Evolutionary conservation across 164 flowering plant genomes (phyloP).

Genomic region (Stephania cephalantha): DNA sequence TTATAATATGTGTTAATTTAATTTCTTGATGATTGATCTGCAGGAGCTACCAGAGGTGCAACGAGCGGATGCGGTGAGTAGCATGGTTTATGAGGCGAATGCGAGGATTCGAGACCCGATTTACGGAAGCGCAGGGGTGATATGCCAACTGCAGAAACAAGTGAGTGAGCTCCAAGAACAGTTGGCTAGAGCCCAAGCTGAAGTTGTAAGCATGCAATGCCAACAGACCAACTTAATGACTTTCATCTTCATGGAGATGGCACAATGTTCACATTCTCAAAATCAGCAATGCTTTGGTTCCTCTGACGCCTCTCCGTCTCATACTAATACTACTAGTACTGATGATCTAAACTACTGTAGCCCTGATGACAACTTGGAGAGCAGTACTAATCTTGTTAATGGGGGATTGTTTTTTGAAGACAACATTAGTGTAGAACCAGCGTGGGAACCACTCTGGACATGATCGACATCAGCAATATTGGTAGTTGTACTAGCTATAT

Average conservation of each 20-base stretch:
- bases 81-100: slow-evolving; percentile 80
- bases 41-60: slow-evolving; percentile 65
- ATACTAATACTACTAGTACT: neutral
- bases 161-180: slow-evolving; percentile 57
- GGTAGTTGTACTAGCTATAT: too few relatives aligned
- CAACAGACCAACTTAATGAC: slow-evolving; percentile 48
- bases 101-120: slow-evolving; percentile 70
- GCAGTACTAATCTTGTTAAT: neutral
- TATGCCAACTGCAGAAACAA: slow-evolving; percentile 67
- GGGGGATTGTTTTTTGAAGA: neutral
- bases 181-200: slow-evolving; percentile 62
- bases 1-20: neutral
- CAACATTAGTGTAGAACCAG: neutral
- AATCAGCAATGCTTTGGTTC: neutral
- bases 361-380: neutral
- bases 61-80: slow-evolving; percentile 72
- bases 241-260: slow-evolving; percentile 47
- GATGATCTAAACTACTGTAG: neutral
- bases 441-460: neutral
- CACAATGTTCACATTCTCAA: slow-evolving; percentile 6
- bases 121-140: slow-evolving; percentile 67
- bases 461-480: neutral
- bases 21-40: neutral
- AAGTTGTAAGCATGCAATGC: slow-evolving; percentile 40
- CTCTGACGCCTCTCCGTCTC: neutral